A percentile compares a stretch with the other conserved stretches of the same genome.
Evolutionary conservation across 306 rosid genomes (phyloP).

Genomic region (Cyamopsis tetragonoloba): DNA sequence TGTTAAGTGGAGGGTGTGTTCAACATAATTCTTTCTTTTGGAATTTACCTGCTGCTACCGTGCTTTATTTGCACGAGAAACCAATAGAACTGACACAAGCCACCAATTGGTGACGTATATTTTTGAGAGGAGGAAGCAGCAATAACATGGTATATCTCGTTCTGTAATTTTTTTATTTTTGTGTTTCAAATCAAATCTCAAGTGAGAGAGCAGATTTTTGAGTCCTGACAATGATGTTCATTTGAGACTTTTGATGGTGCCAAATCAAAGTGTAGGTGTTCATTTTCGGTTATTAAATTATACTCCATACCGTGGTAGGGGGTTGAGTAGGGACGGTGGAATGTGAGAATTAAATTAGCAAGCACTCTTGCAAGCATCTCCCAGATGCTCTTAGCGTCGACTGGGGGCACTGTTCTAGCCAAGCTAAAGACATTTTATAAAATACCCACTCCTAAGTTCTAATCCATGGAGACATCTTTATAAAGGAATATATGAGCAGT

Average conservation of each 20-base stretch:
- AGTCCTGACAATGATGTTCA: slow-evolving; percentile 24
- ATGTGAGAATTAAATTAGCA: not conserved
- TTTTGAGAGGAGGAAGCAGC: slow-evolving; percentile 54
- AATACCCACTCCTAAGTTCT: too few relatives aligned
- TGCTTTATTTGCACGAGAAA: slow-evolving; percentile 56
- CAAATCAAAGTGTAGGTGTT: slow-evolving; percentile 34
- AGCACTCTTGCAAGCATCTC: too few relatives aligned
- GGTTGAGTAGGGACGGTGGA: not conserved
- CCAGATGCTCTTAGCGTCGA: too few relatives aligned
- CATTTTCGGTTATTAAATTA: slow-evolving; percentile 22
- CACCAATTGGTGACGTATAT: slow-evolving; percentile 75
- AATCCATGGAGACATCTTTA: too few relatives aligned
- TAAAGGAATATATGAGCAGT: too few relatives aligned
- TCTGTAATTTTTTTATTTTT: slow-evolving; percentile 40
- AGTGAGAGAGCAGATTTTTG: slow-evolving; percentile 40
- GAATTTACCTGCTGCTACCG: slow-evolving; percentile 47
- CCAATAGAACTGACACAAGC: slow-evolving; percentile 49
- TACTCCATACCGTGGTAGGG: slow-evolving; percentile 7
- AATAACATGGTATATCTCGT: slow-evolving; percentile 57
- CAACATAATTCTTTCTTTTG: slow-evolving; percentile 73
- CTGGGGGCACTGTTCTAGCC: too few relatives aligned
- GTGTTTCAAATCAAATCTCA: slow-evolving; percentile 23
- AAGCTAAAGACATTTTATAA: too few relatives aligned
- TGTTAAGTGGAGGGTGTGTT: slow-evolving; percentile 52
- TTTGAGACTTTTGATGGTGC: slow-evolving; percentile 24